Evolutionary conservation across 2,329 filamentous ascomycete species (phyloP), one percentile per base, ranked within the genome.

Genomic region (Emydomyces testavorans): DNA sequence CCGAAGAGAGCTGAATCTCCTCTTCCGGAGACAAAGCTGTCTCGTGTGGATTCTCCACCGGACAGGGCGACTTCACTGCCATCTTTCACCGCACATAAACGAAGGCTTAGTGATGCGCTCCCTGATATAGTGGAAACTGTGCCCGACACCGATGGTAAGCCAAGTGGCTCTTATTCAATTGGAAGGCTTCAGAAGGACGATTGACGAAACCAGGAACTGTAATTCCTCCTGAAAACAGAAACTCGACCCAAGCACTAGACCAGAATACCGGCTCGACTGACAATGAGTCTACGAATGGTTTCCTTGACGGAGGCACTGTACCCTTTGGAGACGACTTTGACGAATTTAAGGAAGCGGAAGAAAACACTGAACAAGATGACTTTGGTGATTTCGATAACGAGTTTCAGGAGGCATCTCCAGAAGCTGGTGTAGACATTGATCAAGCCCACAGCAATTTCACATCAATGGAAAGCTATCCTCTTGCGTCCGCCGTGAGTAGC

Each of bases 381-480:
- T 77, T 79, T 64, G 74, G 75, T 53, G 81, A 85, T 58, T 85
- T 85, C 66, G 79, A 80, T 60, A 68, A 73, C 54, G 80, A 73
- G 31, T 86, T 86, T 60, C 76, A 85, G 60, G 65, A 67, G 50
- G 65, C 65, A 34, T 57, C 50, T 35, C 31, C 48, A 40, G 50
- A 49, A 34, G 32, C 40, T 20, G 50, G 21, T 44, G 20, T 34
- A 32, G 45, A 48, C 45, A 34, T 43, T 31, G 38, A 43, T 28
- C 46, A 48, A 49, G 55, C 57, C 45, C 60, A 62, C 39, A 52
- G 6, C 46, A 38, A 24, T 4, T 48, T 36, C 43, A 42, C n/a
- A 28, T 26, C 58, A 50, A 53, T 52, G 53, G 61, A 60, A 45
- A 51, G 51, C 46, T 54, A 54, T 35, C 37, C 54, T 38, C 48